Base-by-base conservation (phyloP, 495 filamentous ascomycete species). In the Annulohypoxylon maeteangense region DNA sequence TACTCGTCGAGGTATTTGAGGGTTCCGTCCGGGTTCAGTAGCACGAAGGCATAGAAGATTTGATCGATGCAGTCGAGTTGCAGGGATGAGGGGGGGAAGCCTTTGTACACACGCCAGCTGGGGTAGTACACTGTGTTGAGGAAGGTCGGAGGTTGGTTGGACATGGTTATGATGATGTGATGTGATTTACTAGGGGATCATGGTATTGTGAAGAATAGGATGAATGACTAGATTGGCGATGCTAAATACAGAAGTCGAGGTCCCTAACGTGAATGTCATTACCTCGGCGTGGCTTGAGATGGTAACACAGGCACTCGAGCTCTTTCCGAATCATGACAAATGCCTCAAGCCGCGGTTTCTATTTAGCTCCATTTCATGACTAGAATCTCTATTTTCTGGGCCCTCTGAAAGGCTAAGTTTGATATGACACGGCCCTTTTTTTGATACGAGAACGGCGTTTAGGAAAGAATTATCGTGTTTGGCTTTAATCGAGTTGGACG, bases 1-100 rank as follows among this genome's bases (percentile, higher is more conserved):
- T 86, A 91, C 72, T 92, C 89, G 79, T 95, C 92, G 62, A 87
- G 88, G 65, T 88, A 78, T 20, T 75, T 74, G 45, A 84, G 74
- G 34, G 71, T 62, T 27, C 76, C 74, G 36, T 74, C 62, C 18
- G 40, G 29, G 48, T 69, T 65, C 4, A 75, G 48, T 4, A 56
- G 47, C 59, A 89, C 90, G 87, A 94, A 95, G 51, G 92, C 90
- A 76, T 95, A 95, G 74, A 90, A 93, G 22, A 94, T 83, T 73
- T 93, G 91, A 27, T 91, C 88, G 34, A 91, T 80, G 40, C 84
- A 84, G 31, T 84, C 84, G 62, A 89, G 75, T 63, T 87, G 83
- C 32, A 95, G 78, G 3, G 88, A 88, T 1, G 90, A 91, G 10
- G 92, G 92, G 36, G 91, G 84, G 56, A 90, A 86, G 66, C 88